Conservation (phyloP, 495 filamentous ascomycete genomes). For the Aspergillus conjunctus region DNA sequence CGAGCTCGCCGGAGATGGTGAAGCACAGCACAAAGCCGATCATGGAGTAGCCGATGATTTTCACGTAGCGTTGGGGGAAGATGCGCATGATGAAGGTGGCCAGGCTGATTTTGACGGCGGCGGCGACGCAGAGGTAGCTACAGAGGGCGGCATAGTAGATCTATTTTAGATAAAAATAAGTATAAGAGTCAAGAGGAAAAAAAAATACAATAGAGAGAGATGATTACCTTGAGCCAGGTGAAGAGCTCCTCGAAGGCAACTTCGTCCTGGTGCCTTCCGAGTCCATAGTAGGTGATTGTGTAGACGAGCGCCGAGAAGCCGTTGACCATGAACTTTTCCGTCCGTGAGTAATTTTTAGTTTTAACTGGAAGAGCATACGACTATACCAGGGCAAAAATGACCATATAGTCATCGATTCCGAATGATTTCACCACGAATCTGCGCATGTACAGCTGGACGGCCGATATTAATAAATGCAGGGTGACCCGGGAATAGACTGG, state of each 20-base stretch:
- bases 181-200: not conserved
- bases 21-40: conserved; percentile 20
- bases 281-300: conserved; percentile 20
- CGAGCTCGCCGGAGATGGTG: conserved; percentile 23
- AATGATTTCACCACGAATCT: conserved; percentile 20
- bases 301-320: conserved; percentile 17
- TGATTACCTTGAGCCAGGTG: conserved; percentile 9
- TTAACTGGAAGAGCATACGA: not conserved
- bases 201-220: not conserved
- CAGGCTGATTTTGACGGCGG: conserved; percentile 25
- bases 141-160: conserved; percentile 20
- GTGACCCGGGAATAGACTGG: not conserved
- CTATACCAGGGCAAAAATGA: conserved; percentile 15
- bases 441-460: conserved; percentile 21
- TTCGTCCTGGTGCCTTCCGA: conserved; percentile 7
- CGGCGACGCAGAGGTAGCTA: conserved; percentile 25
- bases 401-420: conserved; percentile 18
- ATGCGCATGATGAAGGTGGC: conserved; percentile 27
- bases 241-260: conserved; percentile 4
- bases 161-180: not conserved
- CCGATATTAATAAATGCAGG: not conserved
- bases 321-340: not conserved
- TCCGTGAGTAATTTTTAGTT: not conserved
- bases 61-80: conserved; percentile 21
- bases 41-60: conserved; percentile 13